These are phyloP conservation scores for Cystobasidium tubakii DNA, from an alignment of 768 basidiomycete genomes.

Conservation along the genomic window DNA sequence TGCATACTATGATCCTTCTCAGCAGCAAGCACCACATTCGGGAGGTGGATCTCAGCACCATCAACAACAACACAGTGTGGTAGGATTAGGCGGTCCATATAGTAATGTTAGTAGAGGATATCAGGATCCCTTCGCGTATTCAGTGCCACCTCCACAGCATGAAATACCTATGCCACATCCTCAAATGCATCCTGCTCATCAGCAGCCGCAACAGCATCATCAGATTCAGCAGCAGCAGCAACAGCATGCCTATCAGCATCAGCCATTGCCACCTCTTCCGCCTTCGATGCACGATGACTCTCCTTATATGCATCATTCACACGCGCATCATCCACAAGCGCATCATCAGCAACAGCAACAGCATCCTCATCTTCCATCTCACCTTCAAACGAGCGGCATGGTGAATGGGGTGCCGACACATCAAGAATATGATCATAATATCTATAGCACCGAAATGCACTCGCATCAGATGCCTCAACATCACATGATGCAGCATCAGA, in stretches of 20 bases:
- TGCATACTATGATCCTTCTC: background rate
- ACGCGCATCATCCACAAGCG: background rate
- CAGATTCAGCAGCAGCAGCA: background rate
- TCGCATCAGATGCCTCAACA: background rate
- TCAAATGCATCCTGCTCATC: background rate
- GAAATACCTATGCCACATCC: background rate
- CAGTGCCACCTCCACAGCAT: background rate
- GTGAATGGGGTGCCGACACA: background rate
- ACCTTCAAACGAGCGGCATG: background rate
- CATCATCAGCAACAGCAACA: conserved; percentile 10
- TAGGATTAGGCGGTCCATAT: background rate
- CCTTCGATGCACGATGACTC: conserved; percentile 1
- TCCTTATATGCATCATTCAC: background rate
- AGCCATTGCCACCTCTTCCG: conserved; percentile 8
- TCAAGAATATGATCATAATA: background rate
- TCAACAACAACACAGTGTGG: background rate
- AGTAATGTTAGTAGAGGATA: background rate
- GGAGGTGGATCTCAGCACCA: background rate
- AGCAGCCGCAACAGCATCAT: background rate
- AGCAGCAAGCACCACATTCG: background rate
- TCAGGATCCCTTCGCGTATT: background rate
- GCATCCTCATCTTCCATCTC: background rate
- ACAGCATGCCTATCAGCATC: background rate
- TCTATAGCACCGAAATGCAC: background rate
- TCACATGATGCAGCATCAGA: background rate